Base-by-base conservation (phyloP, 1,284 basidiomycete species). In the Ganoderma resinaceum region DNA sequence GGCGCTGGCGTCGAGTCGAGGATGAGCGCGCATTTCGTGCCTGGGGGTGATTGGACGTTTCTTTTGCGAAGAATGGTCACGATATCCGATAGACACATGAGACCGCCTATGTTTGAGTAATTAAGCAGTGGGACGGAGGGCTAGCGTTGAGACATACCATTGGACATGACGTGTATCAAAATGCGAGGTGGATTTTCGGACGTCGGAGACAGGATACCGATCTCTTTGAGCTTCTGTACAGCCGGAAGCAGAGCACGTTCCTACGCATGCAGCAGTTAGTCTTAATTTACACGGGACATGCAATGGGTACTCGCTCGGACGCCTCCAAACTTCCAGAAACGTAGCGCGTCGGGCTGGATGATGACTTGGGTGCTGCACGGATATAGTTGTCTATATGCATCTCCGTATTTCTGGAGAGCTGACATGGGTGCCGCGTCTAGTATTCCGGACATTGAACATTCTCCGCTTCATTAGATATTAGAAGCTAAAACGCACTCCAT, bases 1-100 rank as follows among this genome's bases (percentile, higher is more conserved):
- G 69, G 69, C 2, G 66, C 66, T 2, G 66, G 66, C 12, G 65
- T 20, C 1, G 66, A 70, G 61, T 70, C 69, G 66, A 70, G 33
- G 49, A 70, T 52, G 53, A 67, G 40, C 1, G 69, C 69, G 46
- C 69, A 70, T 37, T 67, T 67, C 7, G 66, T 62, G 1, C 53
- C 69, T 12, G 38, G 11, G 4, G 69, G 69, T 3, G 43, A 43
- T 16, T 60, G 33, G 14, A 70, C 12, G 43, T 66, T 38, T 7
- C 40, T 60, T 8, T 42, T 58, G 0, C 46, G 59, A 14, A 70
- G 37, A 3, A 38, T 60, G 16, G 43, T 46, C 2, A 60, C 69
- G 7, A 67, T 35, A 46, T 70, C 69, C 0, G 49, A 53, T 5
- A 67, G 55, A 20, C 65, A 62, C 43, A 66, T 62, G 16, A 53